Evolutionary conservation across 2,329 filamentous ascomycete genomes (phyloP), one percentile per base, ranked within the genome.

Genomic region (Diaporthe citri): DNA sequence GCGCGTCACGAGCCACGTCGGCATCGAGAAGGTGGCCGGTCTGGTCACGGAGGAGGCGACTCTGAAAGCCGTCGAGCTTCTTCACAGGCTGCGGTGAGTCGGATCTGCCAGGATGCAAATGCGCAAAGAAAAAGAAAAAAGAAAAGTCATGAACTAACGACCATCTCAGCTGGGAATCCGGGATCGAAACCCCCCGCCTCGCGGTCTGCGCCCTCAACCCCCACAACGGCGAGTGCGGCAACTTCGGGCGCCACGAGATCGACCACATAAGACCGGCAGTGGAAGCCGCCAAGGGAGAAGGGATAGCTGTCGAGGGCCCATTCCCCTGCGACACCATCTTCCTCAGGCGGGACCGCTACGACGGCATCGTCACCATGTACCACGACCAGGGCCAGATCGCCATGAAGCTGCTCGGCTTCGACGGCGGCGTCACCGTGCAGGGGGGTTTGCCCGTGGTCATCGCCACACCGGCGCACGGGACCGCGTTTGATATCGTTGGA

Each of bases 321-420:
- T 83, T 80, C 74, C 82, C 82, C 3, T 81, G 78, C 73, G 82
- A 82, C 75, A 83, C 82, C 36, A 82, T 83, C 72, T 83, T 83
- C 73, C 76, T 83, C 13, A 80, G 80, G 74, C 77, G 82, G 36
- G 71, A 78, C 34, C 76, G 79, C 25, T 83, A 80, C 69, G 82
- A 83, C 73, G 82, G 79, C n/a, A 82, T 84, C 36, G 78, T 83
- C 41, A 82, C 81, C 57, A 83, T 83, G 82, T 83, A 83, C 71
- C 82, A 83, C 76, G 82, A 83, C 74, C 82, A 83, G 64, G 82
- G 82, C 6, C 82, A 83, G 75, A 82, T 83, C 48, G 82, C 82
- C 7, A 79, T 83, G 75, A 83, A 83, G 77, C 76, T 83, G 6
- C 78, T 83, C 12, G 77, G 76, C 2, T 83, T 83, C 74, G 81